These are phyloP conservation scores for Backusella australiensis DNA, from an alignment of 192 early-diverging fungal genomes.

Conservation along the genomic window DNA sequence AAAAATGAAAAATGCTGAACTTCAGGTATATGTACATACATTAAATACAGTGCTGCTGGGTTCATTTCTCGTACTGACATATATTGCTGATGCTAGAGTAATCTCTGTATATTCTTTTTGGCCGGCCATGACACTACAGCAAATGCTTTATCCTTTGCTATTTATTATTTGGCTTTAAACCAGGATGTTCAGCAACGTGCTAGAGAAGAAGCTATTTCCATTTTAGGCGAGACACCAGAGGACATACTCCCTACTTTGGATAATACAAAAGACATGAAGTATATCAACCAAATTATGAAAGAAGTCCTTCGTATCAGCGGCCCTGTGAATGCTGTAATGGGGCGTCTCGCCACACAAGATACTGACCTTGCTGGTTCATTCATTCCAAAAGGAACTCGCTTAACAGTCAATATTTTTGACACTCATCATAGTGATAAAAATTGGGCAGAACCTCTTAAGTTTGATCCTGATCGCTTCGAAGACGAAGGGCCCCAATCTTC, in stretches of 20 bases:
- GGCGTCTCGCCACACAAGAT: slow-evolving; percentile 20
- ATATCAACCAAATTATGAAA: slow-evolving; percentile 51
- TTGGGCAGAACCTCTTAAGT: slow-evolving; percentile 43
- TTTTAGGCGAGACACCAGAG: slow-evolving; percentile 50
- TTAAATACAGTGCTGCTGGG: slow-evolving; percentile 45
- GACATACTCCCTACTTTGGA: slow-evolving; percentile 51
- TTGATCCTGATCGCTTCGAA: slow-evolving; percentile 50
- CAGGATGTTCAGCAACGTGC: slow-evolving; percentile 52
- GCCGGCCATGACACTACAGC: slow-evolving; percentile 61
- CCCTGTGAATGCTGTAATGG: background rate
- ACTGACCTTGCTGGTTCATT: slow-evolving; percentile 11
- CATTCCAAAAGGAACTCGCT: slow-evolving; percentile 26
- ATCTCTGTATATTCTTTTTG: slow-evolving; percentile 47
- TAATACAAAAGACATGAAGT: slow-evolving; percentile 49
- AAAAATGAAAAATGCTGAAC: background rate
- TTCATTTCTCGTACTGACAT: slow-evolving; percentile 1
- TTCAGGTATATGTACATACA: slow-evolving; percentile 2
- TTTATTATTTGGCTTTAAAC: slow-evolving; percentile 50
- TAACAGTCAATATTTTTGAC: slow-evolving; percentile 14
- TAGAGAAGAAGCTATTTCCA: slow-evolving; percentile 45
- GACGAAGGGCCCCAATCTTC: background rate
- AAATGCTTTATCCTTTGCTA: slow-evolving; percentile 46
- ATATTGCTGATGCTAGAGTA: slow-evolving; percentile 2
- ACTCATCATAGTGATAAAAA: slow-evolving; percentile 7
- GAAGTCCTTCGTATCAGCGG: slow-evolving; percentile 29